These are phyloP conservation scores for Penicillium decumbens DNA, from an alignment of 2,329 filamentous ascomycete species.

Conservation along the genomic window DNA sequence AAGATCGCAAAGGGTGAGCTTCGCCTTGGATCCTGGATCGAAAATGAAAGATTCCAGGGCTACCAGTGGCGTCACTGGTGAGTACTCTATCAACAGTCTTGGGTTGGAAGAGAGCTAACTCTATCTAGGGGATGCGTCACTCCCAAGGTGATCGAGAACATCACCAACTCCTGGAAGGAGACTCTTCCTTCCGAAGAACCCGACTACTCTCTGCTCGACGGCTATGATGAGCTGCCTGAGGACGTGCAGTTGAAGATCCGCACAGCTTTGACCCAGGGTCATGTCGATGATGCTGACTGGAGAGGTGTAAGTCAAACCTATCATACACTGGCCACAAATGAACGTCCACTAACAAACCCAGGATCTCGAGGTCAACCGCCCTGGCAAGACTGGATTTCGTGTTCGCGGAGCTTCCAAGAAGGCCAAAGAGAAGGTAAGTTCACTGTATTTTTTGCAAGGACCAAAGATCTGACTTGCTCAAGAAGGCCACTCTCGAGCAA, in stretches of 20 bases:
- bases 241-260: conserved; percentile 70
- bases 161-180: background rate
- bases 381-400: conserved; percentile 62
- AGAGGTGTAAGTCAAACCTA: conserved; percentile 62
- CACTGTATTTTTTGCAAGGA: background rate
- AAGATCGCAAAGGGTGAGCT: conserved; percentile 79
- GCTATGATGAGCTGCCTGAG: conserved; percentile 68
- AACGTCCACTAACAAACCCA: conserved; percentile 34
- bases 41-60: conserved; percentile 55
- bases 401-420: conserved; percentile 37
- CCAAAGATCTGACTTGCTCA: conserved; percentile 5
- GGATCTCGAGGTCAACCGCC: conserved; percentile 70
- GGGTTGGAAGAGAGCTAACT: background rate
- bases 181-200: conserved; percentile 34
- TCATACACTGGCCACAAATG: background rate
- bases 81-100: conserved; percentile 21
- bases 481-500: conserved; percentile 5
- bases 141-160: conserved; percentile 41
- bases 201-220: conserved; percentile 68
- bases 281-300: conserved; percentile 82
- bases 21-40: conserved; percentile 70
- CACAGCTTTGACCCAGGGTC: conserved; percentile 67
- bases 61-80: conserved; percentile 89
- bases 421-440: conserved; percentile 21
- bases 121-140: conserved; percentile 77